phyloP scores from a whole-genome alignment of 2,329 filamentous ascomycete species.

The Pleomassaria siparia region DNA sequence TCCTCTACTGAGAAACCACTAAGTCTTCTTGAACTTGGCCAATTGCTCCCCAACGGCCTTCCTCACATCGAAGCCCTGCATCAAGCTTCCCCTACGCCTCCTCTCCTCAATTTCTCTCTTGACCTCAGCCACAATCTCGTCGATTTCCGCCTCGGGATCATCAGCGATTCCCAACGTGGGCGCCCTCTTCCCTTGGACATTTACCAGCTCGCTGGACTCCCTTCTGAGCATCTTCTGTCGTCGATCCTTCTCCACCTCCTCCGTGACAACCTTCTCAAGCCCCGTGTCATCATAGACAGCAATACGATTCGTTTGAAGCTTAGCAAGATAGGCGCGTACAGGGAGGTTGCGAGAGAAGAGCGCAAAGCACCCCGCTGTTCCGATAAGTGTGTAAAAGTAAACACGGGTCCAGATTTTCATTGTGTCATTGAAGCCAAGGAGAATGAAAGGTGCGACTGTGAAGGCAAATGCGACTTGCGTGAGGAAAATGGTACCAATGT shows the following conservation, averaged over 20 bases:
- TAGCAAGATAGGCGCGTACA: constrained; percentile 46
- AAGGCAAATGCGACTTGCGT: constrained; percentile 87
- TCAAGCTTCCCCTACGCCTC: constrained; percentile 46
- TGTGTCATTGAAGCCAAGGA: constrained; percentile 72
- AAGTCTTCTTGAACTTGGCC: constrained; percentile 29
- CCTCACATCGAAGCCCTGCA: constrained; percentile 39
- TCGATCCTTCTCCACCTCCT: constrained; percentile 33
- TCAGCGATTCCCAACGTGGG: constrained; percentile 77
- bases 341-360: constrained; percentile 84
- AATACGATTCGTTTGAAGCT: constrained; percentile 28
- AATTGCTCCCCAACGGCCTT: constrained; percentile 41
- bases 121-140: constrained; percentile 76
- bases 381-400: constrained; percentile 82
- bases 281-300: constrained; percentile 44
- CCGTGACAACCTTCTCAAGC: constrained; percentile 36
- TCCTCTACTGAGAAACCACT: not conserved
- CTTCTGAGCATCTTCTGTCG: constrained; percentile 48
- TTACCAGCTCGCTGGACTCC: constrained; percentile 55
- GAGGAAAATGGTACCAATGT: constrained; percentile 70
- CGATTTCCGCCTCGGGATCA: constrained; percentile 73
- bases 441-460: constrained; percentile 78
- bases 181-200: constrained; percentile 55
- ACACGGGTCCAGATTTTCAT: constrained; percentile 79
- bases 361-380: constrained; percentile 63
- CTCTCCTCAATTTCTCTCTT: constrained; percentile 69